Evolutionary conservation across 176 grass and related monocot genomes (phyloP).

Genomic region (Lolium multiflorum): DNA sequence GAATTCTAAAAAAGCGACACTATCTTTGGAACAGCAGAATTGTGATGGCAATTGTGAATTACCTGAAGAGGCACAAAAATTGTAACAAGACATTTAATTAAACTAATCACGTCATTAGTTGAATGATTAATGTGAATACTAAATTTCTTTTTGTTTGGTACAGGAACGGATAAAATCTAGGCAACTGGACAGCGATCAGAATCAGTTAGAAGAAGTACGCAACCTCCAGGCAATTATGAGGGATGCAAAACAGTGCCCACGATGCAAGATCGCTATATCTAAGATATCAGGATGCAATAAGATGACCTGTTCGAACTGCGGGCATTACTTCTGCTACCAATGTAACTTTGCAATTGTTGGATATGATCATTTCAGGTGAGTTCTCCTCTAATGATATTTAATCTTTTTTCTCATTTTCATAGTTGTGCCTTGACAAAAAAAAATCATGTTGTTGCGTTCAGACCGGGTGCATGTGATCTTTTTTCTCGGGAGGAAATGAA

Average conservation of each 20-base stretch:
- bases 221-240: conserved; percentile 62
- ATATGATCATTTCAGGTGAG: conserved; percentile 76
- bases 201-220: conserved; percentile 59
- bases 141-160: conserved; percentile 28
- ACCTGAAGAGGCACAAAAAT: background rate
- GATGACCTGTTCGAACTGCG: conserved; percentile 72
- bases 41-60: background rate
- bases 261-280: conserved; percentile 84
- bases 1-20: background rate
- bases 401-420: background rate
- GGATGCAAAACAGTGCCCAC: conserved; percentile 68
- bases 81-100: background rate
- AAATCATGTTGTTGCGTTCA: conserved; percentile 27
- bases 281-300: conserved; percentile 77
- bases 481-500: conserved; percentile 41
- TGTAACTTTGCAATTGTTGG: conserved; percentile 72
- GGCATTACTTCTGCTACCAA: conserved; percentile 72
- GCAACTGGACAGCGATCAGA: conserved; percentile 52
- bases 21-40: background rate
- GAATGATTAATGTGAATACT: background rate
- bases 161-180: conserved; percentile 30
- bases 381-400: background rate
- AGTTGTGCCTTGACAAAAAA: conserved; percentile 30
- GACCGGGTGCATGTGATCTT: conserved; percentile 30
- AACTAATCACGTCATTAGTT: background rate